phyloP scores from a whole-genome alignment of 106 monocot genomes.

The Allium cepa region DNA sequence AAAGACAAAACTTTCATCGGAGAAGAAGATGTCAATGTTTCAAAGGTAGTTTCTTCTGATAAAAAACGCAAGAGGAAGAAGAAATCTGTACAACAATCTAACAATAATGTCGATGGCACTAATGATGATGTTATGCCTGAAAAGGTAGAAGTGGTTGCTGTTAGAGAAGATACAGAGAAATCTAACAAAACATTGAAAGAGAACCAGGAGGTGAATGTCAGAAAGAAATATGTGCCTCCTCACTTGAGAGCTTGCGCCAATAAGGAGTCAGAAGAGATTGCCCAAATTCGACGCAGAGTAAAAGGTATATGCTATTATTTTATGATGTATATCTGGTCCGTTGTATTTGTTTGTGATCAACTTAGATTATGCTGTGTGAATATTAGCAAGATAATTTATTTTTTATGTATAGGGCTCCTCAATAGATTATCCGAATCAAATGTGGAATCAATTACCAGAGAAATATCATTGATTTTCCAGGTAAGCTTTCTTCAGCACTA shows the following conservation, averaged over 20 bases:
- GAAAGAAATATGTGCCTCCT: slow-evolving; percentile 60
- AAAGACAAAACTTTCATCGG: slow-evolving; percentile 7
- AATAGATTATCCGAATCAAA: slow-evolving; percentile 22
- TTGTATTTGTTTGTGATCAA: not conserved
- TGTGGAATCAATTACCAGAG: slow-evolving; percentile 68
- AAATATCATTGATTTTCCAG: slow-evolving; percentile 63
- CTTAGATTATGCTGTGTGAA: slow-evolving; percentile 16
- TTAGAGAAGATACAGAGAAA: not conserved
- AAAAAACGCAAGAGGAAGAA: not conserved
- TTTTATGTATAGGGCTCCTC: slow-evolving; percentile 5
- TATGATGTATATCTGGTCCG: too few relatives aligned
- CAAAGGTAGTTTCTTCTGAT: not conserved
- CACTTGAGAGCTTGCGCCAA: slow-evolving; percentile 34
- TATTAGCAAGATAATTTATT: slow-evolving; percentile 33
- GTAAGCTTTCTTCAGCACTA: slow-evolving; percentile 16
- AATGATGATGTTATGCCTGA: not conserved
- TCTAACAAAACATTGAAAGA: slow-evolving; percentile 9
- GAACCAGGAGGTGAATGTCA: not conserved
- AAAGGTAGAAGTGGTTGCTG: not conserved
- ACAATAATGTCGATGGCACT: not conserved
- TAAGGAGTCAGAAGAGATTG: slow-evolving; percentile 64
- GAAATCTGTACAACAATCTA: not conserved
- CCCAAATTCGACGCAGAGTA: slow-evolving; percentile 55
- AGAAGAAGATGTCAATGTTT: not conserved
- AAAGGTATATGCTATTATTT: slow-evolving; percentile 10